Evolutionary conservation across 2,329 filamentous ascomycete species (phyloP), one percentile per base, ranked within the genome.

Genomic region (Lachnellula willkommii): DNA sequence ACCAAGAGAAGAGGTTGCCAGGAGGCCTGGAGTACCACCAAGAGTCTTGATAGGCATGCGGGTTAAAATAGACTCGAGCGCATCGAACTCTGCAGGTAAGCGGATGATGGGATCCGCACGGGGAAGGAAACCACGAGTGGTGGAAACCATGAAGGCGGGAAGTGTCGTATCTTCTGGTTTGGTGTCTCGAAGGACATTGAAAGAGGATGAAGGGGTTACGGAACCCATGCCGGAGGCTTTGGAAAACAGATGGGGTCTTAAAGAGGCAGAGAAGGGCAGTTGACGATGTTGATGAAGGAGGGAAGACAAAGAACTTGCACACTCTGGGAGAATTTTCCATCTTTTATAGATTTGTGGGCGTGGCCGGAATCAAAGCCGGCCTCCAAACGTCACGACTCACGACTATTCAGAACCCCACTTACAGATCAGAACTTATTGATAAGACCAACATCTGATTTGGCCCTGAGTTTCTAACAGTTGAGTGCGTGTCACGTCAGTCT

Each of bases 91-190:
- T 14, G 77, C 63, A 20, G 92, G 91, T 0, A 96, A 81, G 9
- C 77, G 71, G 50, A 77, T 74, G 63, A 85, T 73, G 46, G 84
- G 84, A 60, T 86, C 76, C 69, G 78, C 77, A 14, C 88, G 81
- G 12, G 88, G 88, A 36, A 93, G 77, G 71, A 91, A 93, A 51
- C 88, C 88, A 56, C 87, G 78, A 4, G 82, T 81, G 22, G 83
- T 89, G 46, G 87, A 90, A 40, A 91, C 87, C 83, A 90, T 89
- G 76, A 92, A 92, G 64, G 87, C 83, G 5, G 85, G 85, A 28
- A 89, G 75, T 45, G 82, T 79, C 54, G 69, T 79, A 70, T 89
- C 83, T 57, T 83, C 71, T 1, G 84, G 82, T 68, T 73, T 77
- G 56, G 83, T 79, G 73, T 88, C 85, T 55, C 77, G 73, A 45